Conservation (phyloP, 805 yeast genomes). For the Candida dendrica region DNA sequence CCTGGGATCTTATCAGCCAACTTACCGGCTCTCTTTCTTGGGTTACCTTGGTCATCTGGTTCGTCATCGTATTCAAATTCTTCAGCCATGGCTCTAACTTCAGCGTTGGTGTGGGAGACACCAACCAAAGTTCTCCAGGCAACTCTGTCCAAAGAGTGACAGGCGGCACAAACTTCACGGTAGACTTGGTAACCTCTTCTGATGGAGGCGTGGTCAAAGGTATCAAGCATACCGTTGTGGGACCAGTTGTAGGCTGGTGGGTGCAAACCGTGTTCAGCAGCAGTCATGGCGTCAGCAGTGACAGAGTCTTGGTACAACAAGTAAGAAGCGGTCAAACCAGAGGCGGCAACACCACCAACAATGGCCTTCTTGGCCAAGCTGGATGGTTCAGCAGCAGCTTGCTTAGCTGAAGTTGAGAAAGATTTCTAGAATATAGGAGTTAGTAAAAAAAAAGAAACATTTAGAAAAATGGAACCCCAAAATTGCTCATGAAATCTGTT, state of each 20-base stretch:
- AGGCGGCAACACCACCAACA: slow-evolving; percentile 58
- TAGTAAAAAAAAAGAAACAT: too few species aligned
- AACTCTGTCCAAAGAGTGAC: slow-evolving; percentile 93
- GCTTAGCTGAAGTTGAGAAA: slow-evolving; percentile 28
- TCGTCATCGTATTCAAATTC: slow-evolving; percentile 98
- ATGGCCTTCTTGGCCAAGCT: slow-evolving; percentile 38
- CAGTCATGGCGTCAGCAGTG: slow-evolving; percentile 94
- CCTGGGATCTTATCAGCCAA: slow-evolving; percentile 91
- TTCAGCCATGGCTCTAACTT: slow-evolving; percentile 90
- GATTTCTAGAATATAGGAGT: slow-evolving; percentile 16
- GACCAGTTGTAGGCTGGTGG: slow-evolving; percentile 92
- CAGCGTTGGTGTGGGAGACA: slow-evolving; percentile 86
- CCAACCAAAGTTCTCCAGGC: slow-evolving; percentile 99
- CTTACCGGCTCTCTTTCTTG: slow-evolving; percentile 97
- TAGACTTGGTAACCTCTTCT: slow-evolving; percentile 99
- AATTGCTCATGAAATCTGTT: too few species aligned
- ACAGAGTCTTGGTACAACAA: slow-evolving; percentile 75
- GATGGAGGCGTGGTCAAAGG: slow-evolving; percentile 91
- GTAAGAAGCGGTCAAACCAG: slow-evolving; percentile 78
- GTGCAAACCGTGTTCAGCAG: slow-evolving; percentile 98
- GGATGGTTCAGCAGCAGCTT: slow-evolving; percentile 27
- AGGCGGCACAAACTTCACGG: slow-evolving; percentile 98
- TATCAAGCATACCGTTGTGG: slow-evolving; percentile 83
- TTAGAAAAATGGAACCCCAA: too few species aligned
- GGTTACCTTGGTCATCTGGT: slow-evolving; percentile 97